A percentile compares a stretch with the other conserved stretches of the same genome.
phyloP scores from a whole-genome alignment of 257 asterid genomes.

The Henckelia pumila region DNA sequence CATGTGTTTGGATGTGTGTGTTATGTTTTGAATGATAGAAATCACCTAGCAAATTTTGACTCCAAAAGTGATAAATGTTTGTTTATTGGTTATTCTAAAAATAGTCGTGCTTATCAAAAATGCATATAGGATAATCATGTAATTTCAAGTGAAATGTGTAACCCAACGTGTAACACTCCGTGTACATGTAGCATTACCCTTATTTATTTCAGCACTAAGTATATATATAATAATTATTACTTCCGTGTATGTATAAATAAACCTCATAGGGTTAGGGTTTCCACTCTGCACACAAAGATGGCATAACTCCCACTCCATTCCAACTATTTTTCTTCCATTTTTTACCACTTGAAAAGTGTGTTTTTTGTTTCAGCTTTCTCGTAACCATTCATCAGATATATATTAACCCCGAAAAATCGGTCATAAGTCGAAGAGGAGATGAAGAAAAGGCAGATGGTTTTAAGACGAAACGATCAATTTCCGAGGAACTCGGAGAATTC shows the following conservation, averaged over 20 bases:
- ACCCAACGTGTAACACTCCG: too few species aligned
- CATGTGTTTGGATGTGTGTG: too few species aligned
- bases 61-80: too few species aligned
- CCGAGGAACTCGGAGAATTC: constrained; percentile 34
- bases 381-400: not conserved
- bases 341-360: constrained; percentile 1
- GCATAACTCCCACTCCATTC: constrained; percentile 17
- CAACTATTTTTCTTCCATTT: constrained; percentile 20
- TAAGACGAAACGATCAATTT: constrained; percentile 33
- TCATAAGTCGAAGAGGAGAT: constrained; percentile 19
- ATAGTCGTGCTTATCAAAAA: too few species aligned
- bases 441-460: constrained; percentile 51
- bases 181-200: too few species aligned
- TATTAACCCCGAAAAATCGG: not conserved
- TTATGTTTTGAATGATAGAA: too few species aligned
- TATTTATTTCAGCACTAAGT: not conserved
- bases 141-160: too few species aligned
- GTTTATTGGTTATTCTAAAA: too few species aligned
- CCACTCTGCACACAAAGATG: constrained; percentile 28
- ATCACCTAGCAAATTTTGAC: too few species aligned
- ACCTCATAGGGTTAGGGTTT: constrained; percentile 59
- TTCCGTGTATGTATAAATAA: constrained; percentile 24
- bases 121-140: too few species aligned
- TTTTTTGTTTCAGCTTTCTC: not conserved
- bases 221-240: too few species aligned